Conservation (phyloP, 495 filamentous ascomycete species). For the Aspergillus indologenus region DNA sequence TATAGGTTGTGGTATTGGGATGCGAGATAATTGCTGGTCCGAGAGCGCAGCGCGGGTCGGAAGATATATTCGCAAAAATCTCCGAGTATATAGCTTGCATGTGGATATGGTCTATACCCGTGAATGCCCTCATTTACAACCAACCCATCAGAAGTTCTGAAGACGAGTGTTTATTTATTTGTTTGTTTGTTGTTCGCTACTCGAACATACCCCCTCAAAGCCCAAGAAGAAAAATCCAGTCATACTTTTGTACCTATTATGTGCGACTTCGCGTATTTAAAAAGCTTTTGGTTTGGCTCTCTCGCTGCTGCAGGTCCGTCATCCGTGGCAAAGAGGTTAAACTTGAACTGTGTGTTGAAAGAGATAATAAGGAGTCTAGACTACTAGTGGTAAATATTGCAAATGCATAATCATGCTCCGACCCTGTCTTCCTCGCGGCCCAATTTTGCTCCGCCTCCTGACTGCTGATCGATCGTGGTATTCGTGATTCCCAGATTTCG, state of each 20-base stretch:
- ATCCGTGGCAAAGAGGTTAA: slow-evolving; percentile 14
- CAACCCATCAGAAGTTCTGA: too few species aligned
- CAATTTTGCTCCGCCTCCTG: slow-evolving; percentile 32
- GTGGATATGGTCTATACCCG: too few species aligned
- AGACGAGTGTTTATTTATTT: not conserved
- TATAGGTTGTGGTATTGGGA: too few species aligned
- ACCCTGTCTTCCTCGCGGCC: slow-evolving; percentile 30
- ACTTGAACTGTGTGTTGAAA: slow-evolving; percentile 27
- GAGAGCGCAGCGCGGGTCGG: too few species aligned
- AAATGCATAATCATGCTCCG: slow-evolving; percentile 42
- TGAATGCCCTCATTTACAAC: too few species aligned
- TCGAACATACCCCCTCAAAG: not conserved
- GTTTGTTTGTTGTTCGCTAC: not conserved
- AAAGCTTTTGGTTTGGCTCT: too few species aligned
- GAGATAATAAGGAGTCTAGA: slow-evolving; percentile 40
- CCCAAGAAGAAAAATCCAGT: not conserved
- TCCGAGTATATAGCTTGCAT: too few species aligned
- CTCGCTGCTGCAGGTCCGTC: not conserved
- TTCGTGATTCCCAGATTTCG: slow-evolving; percentile 36
- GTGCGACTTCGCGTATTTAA: not conserved
- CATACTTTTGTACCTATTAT: not conserved
- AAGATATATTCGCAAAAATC: too few species aligned
- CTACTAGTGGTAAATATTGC: slow-evolving; percentile 39
- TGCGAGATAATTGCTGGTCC: too few species aligned
- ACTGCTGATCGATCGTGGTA: slow-evolving; percentile 33